Conservation (phyloP, 73 alveolate species). For the Breviolum minutum region DNA sequence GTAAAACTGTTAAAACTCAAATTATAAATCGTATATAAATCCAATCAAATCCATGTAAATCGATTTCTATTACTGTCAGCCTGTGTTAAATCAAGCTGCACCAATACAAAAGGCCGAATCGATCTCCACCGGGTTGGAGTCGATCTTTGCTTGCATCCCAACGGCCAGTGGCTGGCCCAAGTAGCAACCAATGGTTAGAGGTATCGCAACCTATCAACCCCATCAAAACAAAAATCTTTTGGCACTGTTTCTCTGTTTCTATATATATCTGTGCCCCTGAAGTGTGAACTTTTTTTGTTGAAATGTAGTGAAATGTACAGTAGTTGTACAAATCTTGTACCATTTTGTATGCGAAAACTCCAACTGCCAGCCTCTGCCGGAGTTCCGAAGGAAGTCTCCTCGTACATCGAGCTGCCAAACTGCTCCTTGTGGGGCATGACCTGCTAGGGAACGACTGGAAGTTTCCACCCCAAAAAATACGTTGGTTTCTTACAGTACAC, state of each 20-base stretch:
- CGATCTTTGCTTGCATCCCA: constrained; percentile 51
- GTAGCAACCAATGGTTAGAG: constrained; percentile 34
- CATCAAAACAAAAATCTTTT: neutral
- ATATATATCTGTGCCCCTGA: no score
- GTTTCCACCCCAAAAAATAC: no score
- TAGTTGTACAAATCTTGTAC: no score
- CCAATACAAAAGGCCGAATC: constrained; percentile 50
- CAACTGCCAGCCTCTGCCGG: neutral
- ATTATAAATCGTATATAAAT: neutral
- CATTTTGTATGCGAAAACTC: no score
- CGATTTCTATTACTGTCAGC: neutral
- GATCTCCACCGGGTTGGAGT: neutral
- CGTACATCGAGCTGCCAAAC: no score
- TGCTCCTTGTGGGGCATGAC: constrained; percentile 32
- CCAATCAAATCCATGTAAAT: neutral
- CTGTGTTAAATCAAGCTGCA: neutral
- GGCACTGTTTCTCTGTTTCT: no score
- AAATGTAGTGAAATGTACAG: no score
- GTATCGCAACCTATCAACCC: constrained; percentile 56
- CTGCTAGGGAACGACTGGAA: neutral
- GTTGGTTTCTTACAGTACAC: no score
- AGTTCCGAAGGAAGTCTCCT: neutral
- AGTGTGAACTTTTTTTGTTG: no score
- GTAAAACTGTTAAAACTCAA: neutral
- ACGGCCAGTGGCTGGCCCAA: constrained; percentile 54